Base-by-base conservation (phyloP, 139 green algal species). In the Micractinium sp. region DNA sequence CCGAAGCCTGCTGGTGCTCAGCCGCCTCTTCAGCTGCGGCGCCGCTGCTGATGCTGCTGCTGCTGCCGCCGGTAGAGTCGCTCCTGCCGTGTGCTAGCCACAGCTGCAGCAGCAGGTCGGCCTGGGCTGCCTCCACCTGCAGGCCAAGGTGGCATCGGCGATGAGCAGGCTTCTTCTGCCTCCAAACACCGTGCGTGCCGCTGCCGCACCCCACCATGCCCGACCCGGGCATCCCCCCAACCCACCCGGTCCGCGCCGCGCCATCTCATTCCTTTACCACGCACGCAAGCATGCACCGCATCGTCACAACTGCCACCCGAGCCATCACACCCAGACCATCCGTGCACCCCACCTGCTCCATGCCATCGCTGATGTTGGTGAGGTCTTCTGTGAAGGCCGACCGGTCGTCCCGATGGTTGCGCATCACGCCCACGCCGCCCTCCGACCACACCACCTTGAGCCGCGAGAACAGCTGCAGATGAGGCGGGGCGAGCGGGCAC, bases 61-160 rank as follows among this genome's bases (percentile, higher is more conserved):
- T 29, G 83, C 67, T 47, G 82, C 66, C 23, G 41, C 39, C 29
- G 13, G 39, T 23, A 9, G 13, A 27, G 39, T 36, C 63, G 39
- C 56, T 33, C 18, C 41, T 81, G 41, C 14, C 53, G 39, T 22
- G 29, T 41, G 87, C 89, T 92, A 94, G 96, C 95, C 95, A 97
- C 67, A 97, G 92, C 27, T 87, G 84, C 41, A 93, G 92, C 91
- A 96, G 87, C 88, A 96, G 85, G 60, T 77, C 78, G 53, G 76
- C 56, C 60, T 89, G 86, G 1, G 73, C 85, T 16, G 74, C 85
- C 85, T 89, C 85, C 47, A 89, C 33, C 81, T 86, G 81, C 81
- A 86, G 39, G 7, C 1, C 15, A 38, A 12, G 25, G 25, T 14
- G 9, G 0, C 47, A 9, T 9, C 47, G 47, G n/a, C 9, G 5